Base-by-base conservation (phyloP, 2,329 filamentous ascomycete genomes). In the Tricladium varicosporioides region DNA sequence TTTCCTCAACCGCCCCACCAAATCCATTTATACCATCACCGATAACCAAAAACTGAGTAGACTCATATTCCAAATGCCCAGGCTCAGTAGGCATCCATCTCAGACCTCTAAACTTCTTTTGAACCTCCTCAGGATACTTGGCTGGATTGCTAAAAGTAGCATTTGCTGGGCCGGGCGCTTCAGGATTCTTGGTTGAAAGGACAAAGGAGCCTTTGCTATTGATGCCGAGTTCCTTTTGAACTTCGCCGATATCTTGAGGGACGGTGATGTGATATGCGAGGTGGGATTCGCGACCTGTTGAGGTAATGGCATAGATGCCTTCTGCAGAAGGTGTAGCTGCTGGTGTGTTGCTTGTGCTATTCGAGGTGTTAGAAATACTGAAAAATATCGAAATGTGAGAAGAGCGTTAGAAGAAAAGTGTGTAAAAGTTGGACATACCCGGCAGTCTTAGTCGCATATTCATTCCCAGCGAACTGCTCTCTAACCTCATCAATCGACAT, bases 281-380 rank as follows among this genome's bases (percentile, higher is more conserved):
- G 65, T 96, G 91, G 1, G 85, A 89, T 48, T 88, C 83, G 0
- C 86, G 78, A 1, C 84, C 85, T 0, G 87, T 90, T 2, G 81
- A 84, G 0, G 87, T 91, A 52, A 96, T 85, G 0, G 87, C 88
- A 65, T 96, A 96, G 0, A 96, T 84, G 0, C 92, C 92, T 70
- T 96, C 91, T 0, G 86, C 92, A n/a, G 92, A 78, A 0, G 89
- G 89, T 0, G 82, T 86, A 1, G 89, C 87, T 1, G 88, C 83
- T 0, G 89, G 86, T 0, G 78, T 80, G 51, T 87, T 84, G 11
- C 60, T 65, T 47, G 89, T 82, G 13, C 81, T 83, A 36, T 42
- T 42, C 8, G 18, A 51, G 8, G 10, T 44, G 18, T 27, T 36
- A 15, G 45, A 1, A 44, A 27, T 27, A 7, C 22, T 27, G 22